Base-by-base conservation (phyloP, 805 yeast species). In the Scheffersomyces ergatensis region DNA sequence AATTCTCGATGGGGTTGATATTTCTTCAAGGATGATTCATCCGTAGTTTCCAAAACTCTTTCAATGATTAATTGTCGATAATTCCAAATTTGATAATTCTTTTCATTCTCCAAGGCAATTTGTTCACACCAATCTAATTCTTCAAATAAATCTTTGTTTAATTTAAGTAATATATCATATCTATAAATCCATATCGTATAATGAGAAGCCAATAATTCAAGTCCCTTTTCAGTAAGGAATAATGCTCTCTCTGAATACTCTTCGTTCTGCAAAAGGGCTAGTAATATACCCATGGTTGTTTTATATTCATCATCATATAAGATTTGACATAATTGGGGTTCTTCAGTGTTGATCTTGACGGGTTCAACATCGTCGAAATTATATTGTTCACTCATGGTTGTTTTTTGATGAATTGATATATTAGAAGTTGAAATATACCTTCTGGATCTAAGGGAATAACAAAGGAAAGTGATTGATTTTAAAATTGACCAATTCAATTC, bases 71-170 rank as follows among this genome's bases (percentile, higher is more conserved):
- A 66, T 54, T 85, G 90, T 42, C 97, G 76, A 56, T 92, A 90
- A 52, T 90, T 87, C 97, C 98, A 93, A n/a, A 92, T 84, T 61
- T 93, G 99, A 63, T 93, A 93, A 67, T 90, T 92, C 60, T 93
- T 93, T 31, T 90, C 85, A 58, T 85, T 84, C 11, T 76, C 81
- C 36, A 85, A 55, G 0, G 96, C 90, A 26, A 87, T 65, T 25
- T 70, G 70, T 52, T 87, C 93, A 47, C 89, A 74, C 96, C 96
- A 89, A 29, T 78, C 78, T 29, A 89, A 67, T 54, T 92, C 96
- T 13, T 69, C 63, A 12, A 65, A 51, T 21, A 78, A 52, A 30
- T 64, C 69, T 19, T 60, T 57, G 4, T 60, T 36, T 23, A 82
- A 46, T 23, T 62, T 49, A 18, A 55, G 51, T 18, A 84, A 53